Evolutionary conservation across 352 stramenopile genomes (phyloP).

Genomic region (Phytophthora uliginosa): DNA sequence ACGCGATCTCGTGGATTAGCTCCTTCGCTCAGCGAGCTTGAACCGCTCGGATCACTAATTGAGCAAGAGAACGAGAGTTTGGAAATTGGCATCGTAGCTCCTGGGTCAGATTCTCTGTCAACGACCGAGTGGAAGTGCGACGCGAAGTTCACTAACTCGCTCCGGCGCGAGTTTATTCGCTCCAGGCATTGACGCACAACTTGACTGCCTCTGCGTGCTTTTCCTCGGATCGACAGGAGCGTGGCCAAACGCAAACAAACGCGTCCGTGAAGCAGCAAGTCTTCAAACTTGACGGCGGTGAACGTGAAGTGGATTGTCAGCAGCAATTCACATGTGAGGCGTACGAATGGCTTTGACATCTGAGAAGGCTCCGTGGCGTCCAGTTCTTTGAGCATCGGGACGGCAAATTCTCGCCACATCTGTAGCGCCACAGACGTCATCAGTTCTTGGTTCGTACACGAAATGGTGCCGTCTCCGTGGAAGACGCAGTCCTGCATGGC

Average conservation of each 20-base stretch:
- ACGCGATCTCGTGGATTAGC: constrained; percentile 40
- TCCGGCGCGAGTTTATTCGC: constrained; percentile 48
- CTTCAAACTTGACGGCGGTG: constrained; percentile 54
- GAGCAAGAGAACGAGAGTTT: constrained; percentile 51
- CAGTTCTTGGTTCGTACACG: constrained; percentile 42
- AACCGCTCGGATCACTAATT: constrained; percentile 19
- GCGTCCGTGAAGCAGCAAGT: constrained; percentile 59
- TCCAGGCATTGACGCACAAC: constrained; percentile 46
- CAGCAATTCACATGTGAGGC: constrained; percentile 41
- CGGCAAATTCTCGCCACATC: constrained; percentile 51
- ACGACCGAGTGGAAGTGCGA: constrained; percentile 45
- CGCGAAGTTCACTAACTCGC: constrained; percentile 39
- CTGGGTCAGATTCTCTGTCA: not conserved
- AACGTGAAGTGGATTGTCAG: constrained; percentile 56
- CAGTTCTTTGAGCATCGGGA: constrained; percentile 43
- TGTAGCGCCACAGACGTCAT: constrained; percentile 41
- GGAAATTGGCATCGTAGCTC: constrained; percentile 12
- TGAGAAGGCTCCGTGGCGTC: constrained; percentile 32
- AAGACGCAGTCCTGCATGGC: constrained; percentile 42
- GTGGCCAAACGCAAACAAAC: constrained; percentile 51
- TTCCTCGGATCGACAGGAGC: constrained; percentile 41
- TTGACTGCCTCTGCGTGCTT: constrained; percentile 45
- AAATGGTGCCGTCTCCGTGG: constrained; percentile 27
- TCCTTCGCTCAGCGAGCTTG: constrained; percentile 3
- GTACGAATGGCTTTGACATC: constrained; percentile 27